Evolutionary conservation across 805 yeast genomes (phyloP), one percentile per base, ranked within the genome.

Genomic region (Wickerhamiella qilinensis): DNA sequence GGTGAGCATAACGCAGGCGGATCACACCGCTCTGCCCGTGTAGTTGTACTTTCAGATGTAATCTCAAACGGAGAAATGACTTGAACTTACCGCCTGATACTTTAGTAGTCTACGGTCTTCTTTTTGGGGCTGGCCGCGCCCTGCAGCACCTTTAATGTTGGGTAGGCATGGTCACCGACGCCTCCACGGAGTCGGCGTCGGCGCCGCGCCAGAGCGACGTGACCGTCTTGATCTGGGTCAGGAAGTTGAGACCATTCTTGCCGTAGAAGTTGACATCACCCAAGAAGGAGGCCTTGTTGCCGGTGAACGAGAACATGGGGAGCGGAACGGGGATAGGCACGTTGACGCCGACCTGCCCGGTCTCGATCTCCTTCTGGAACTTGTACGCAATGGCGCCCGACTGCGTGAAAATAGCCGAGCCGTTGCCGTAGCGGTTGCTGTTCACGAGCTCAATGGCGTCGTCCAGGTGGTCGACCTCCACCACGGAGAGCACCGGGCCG

Each of bases 191-290:
- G 12, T 55, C 61, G 24, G 69, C 68, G 37, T 65, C 64, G 51
- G 65, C 68, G 21, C 71, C 60, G 49, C 69, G 67, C 86, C 86
- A 77, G 44, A 69, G 68, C 22, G 73, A 56, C 17, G 86, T 78
- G 40, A 77, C 76, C 20, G 86, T 78, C 65, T 77, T 78, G 49
- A 78, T 72, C 62, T 75, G 77, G 25, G 86, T 77, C 60, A 76
- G 64, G 60, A 77, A 77, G 39, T 74, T 65, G 35, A 78, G 54
- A 22, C 86, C 85, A n/a, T 78, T 68, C 62, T 76, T 74, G 42
- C 86, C 86, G 58, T 77, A 77, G 57, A 77, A 77, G 64, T 78
- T 78, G 65, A 78, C 68, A 54, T 78, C 85, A 27, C 86, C 86
- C 47, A 77, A 64, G 69, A 78, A 77, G 5, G 82, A 75, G 29